phyloP scores from a whole-genome alignment of 2,329 filamentous ascomycete genomes.

The Fusarium falciforme region DNA sequence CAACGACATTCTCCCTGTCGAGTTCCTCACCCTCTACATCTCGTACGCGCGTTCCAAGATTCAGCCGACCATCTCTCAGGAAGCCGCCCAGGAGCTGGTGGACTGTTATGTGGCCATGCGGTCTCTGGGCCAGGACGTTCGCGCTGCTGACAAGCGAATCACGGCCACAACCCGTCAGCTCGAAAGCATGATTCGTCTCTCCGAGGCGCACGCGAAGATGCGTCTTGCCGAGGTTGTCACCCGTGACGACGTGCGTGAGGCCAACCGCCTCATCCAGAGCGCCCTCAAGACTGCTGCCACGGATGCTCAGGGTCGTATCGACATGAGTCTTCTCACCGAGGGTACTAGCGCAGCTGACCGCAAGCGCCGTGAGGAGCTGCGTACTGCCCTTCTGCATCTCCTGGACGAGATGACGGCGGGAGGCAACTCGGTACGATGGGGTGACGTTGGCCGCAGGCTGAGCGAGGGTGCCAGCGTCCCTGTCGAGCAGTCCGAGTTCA shows the following conservation, averaged over 20 bases:
- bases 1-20: slow-evolving; percentile 87
- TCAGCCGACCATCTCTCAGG: slow-evolving; percentile 83
- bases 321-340: slow-evolving; percentile 95
- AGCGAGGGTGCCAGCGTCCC: slow-evolving; percentile 76
- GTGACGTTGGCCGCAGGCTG: slow-evolving; percentile 80
- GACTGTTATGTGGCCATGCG: slow-evolving; percentile 95
- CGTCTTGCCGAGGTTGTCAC: slow-evolving; percentile 82
- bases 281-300: slow-evolving; percentile 98
- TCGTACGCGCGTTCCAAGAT: slow-evolving; percentile 91
- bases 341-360: slow-evolving; percentile 92
- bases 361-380: slow-evolving; percentile 84
- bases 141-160: slow-evolving; percentile 92
- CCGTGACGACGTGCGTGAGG: slow-evolving; percentile 85
- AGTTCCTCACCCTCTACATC: slow-evolving; percentile 96
- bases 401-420: slow-evolving; percentile 83
- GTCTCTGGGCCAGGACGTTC: slow-evolving; percentile 87
- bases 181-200: slow-evolving; percentile 97
- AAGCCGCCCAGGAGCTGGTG: slow-evolving; percentile 86
- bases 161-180: slow-evolving; percentile 97
- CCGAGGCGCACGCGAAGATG: slow-evolving; percentile 99
- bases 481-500: slow-evolving; percentile 84
- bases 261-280: slow-evolving; percentile 90
- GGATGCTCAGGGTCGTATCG: slow-evolving; percentile 90
- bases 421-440: slow-evolving; percentile 77
- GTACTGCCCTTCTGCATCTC: slow-evolving; percentile 77